Evolutionary conservation across 495 filamentous ascomycete species (phyloP).

Genomic region (Emericellopsis terricola): DNA sequence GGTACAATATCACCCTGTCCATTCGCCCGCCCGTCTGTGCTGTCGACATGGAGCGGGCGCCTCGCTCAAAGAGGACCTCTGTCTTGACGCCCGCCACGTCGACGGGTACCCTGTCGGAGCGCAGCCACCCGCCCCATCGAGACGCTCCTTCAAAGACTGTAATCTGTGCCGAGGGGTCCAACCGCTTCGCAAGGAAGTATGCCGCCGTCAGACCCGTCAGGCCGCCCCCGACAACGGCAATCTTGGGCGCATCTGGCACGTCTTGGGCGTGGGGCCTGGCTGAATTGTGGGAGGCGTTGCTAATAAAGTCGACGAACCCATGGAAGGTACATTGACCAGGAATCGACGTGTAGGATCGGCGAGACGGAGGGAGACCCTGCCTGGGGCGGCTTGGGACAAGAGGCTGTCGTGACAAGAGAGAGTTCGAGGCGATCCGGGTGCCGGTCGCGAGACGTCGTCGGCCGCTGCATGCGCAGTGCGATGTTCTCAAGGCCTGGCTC

Average conservation of each 20-base stretch:
- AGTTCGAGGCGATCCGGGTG: too few species aligned
- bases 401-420: too few species aligned
- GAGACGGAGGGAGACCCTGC: too few species aligned
- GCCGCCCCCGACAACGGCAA: constrained; percentile 72
- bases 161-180: constrained; percentile 33
- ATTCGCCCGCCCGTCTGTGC: constrained; percentile 6
- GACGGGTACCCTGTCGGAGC: constrained; percentile 46
- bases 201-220: constrained; percentile 79
- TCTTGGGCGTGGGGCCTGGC: constrained; percentile 5
- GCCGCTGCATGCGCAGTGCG: too few species aligned
- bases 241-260: constrained; percentile 17
- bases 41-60: constrained; percentile 58
- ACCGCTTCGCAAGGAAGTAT: constrained; percentile 45
- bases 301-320: too few species aligned
- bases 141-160: constrained; percentile 60
- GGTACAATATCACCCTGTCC: constrained; percentile 23
- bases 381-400: too few species aligned
- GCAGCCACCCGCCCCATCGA: constrained; percentile 70
- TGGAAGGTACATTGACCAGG: background rate
- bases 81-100: constrained; percentile 24
- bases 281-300: background rate
- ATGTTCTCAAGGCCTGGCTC: too few species aligned
- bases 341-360: too few species aligned
- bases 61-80: constrained; percentile 60
- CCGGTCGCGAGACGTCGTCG: too few species aligned